A percentile compares a stretch with the other conserved stretches of the same genome.
Conservation (phyloP, 176 grass and related monocot species). For the Oryza officinalis region DNA sequence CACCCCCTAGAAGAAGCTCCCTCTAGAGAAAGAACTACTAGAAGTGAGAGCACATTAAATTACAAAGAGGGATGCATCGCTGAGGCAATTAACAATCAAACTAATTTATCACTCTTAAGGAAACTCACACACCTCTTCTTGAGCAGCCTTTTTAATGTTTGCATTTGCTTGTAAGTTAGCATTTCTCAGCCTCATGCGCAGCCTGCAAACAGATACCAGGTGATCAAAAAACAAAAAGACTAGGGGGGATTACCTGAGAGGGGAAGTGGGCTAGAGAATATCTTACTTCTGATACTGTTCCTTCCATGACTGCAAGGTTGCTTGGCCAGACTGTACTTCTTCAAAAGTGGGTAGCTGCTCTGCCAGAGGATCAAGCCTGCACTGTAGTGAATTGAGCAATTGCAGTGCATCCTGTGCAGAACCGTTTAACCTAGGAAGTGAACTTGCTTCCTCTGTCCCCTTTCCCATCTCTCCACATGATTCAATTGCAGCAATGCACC, state of each 20-base stretch:
- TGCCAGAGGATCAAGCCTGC: slow-evolving; percentile 65
- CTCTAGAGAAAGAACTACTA: slow-evolving; percentile 55
- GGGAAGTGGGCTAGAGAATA: neutral
- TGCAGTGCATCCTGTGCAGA: slow-evolving; percentile 69
- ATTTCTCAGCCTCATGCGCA: slow-evolving; percentile 60
- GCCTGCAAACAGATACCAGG: slow-evolving; percentile 33
- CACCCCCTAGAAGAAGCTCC: slow-evolving; percentile 74
- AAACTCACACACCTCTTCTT: slow-evolving; percentile 62
- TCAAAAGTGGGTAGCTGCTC: slow-evolving; percentile 80
- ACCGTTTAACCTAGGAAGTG: slow-evolving; percentile 69
- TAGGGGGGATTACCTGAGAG: neutral
- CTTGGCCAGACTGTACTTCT: slow-evolving; percentile 61
- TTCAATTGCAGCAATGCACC: slow-evolving; percentile 51
- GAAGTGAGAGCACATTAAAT: slow-evolving; percentile 17
- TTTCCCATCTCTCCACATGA: slow-evolving; percentile 65
- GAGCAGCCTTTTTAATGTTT: slow-evolving; percentile 77
- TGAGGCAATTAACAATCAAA: neutral
- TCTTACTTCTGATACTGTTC: slow-evolving; percentile 66
- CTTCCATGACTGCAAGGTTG: slow-evolving; percentile 69
- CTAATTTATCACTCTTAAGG: slow-evolving; percentile 1
- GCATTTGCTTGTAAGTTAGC: slow-evolving; percentile 85
- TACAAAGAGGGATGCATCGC: neutral
- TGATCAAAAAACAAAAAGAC: neutral
- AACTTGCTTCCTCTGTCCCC: slow-evolving; percentile 68
- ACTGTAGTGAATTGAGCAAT: slow-evolving; percentile 74